Percentiles rank a stretch among this genome's conserved stretches.
Evolutionary conservation across 1,284 basidiomycete species (phyloP).

Genomic region (Ceratobasidium sp.): DNA sequence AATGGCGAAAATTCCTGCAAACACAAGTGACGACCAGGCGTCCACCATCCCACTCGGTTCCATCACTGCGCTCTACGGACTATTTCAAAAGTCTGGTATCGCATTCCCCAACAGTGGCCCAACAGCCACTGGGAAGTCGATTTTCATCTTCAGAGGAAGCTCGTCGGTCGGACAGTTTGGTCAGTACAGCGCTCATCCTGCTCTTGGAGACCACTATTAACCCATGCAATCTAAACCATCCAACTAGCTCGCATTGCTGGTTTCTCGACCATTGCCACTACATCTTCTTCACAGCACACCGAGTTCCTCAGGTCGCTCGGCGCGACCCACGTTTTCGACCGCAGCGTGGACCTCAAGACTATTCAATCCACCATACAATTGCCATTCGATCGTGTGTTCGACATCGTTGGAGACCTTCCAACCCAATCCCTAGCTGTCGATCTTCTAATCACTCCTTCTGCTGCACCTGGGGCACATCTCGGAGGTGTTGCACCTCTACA

Average conservation of each 20-base stretch:
- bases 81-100: constrained; percentile 46
- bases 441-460: constrained; percentile 7
- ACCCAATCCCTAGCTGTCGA: background rate
- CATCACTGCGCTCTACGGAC: constrained; percentile 27
- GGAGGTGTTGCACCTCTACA: background rate
- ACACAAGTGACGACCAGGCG: constrained; percentile 27
- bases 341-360: constrained; percentile 53
- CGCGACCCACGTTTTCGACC: constrained; percentile 68
- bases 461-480: constrained; percentile 8
- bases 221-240: constrained; percentile 33
- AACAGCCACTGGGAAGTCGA: constrained; percentile 3
- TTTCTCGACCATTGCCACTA: constrained; percentile 56
- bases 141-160: background rate
- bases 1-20: background rate
- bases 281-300: constrained; percentile 65
- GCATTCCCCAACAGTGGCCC: constrained; percentile 9
- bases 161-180: background rate
- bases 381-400: background rate
- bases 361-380: background rate
- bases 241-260: constrained; percentile 51
- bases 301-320: constrained; percentile 66
- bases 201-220: background rate
- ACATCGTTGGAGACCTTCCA: background rate
- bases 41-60: constrained; percentile 33
- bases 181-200: background rate